Percentiles rank a stretch among this genome's conserved stretches.
phyloP scores from a whole-genome alignment of 352 stramenopile genomes.

The Peronospora farinosa region DNA sequence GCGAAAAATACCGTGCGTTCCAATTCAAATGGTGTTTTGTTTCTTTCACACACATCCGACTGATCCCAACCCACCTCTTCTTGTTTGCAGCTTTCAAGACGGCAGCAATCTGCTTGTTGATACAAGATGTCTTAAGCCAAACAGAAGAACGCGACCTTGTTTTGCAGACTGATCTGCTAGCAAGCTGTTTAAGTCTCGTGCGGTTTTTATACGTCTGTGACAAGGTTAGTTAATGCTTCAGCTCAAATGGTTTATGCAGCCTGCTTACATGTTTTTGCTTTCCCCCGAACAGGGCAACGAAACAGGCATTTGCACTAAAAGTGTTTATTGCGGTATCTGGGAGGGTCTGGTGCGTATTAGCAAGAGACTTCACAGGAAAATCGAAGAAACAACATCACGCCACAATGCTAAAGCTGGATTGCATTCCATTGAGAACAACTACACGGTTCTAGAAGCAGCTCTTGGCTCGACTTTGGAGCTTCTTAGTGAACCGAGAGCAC shows the following conservation, averaged over 20 bases:
- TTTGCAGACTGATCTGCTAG: slow-evolving; percentile 51
- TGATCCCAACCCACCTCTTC: slow-evolving; percentile 2
- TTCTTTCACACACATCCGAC: neutral
- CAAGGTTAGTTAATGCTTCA: slow-evolving; percentile 32
- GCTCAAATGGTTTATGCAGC: neutral
- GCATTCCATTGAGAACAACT: slow-evolving; percentile 15
- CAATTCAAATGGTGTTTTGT: neutral
- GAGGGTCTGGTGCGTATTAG: slow-evolving; percentile 21
- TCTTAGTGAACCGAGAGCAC: neutral
- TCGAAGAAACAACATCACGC: slow-evolving; percentile 16
- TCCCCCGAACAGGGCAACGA: slow-evolving; percentile 22
- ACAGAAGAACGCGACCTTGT: slow-evolving; percentile 55
- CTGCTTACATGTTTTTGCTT: neutral
- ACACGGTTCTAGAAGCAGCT: slow-evolving; percentile 48
- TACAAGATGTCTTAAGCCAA: slow-evolving; percentile 32
- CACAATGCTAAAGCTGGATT: slow-evolving; percentile 2
- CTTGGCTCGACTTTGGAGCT: slow-evolving; percentile 32
- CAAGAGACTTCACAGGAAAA: slow-evolving; percentile 30
- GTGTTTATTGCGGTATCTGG: slow-evolving; percentile 4
- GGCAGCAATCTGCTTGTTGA: slow-evolving; percentile 23
- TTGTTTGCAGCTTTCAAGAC: slow-evolving; percentile 26
- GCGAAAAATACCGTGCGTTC: slow-evolving; percentile 27
- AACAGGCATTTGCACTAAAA: slow-evolving; percentile 29
- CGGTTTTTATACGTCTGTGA: slow-evolving; percentile 62
- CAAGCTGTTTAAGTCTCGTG: slow-evolving; percentile 58